Evolutionary conservation across 768 basidiomycete species (phyloP), one percentile per base, ranked within the genome.

Genomic region (Basidioascus undulatus): DNA sequence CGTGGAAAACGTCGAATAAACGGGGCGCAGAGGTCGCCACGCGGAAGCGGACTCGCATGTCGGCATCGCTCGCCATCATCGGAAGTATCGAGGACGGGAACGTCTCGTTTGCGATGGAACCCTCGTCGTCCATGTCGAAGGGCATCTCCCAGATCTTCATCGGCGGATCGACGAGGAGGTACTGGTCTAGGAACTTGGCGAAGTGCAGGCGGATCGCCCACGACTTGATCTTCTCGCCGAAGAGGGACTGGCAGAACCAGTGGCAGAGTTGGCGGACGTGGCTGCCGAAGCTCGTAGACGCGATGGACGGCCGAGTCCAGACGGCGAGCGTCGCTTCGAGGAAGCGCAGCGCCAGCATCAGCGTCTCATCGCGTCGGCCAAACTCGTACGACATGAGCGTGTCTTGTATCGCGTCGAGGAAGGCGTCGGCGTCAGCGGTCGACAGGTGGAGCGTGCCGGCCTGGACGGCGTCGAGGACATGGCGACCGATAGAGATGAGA

Each of bases 41-140:
- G 24, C 79, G 72, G 53, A 84, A 77, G 13, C 89, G 72, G 35
- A 92, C 76, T 25, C 84, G 70, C 16, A 78, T 71, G 53, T 96
- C 87, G 31, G 62, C 57, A 55, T 96, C 79, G n/a, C 57, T 51
- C 18, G 65, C 65, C 49, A 80, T 49, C 21, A 54, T 53, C 10
- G 69, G 68, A 26, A 81, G 62, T 25, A 48, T 48, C 45, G 40
- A 64, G 51, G 11, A 74, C 68, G 45, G 62, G 49, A 30, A n/a
- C n/a, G n/a, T n/a, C n/a, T n/a, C n/a, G n/a, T n/a, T n/a, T n/a
- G n/a, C 45, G 45, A 32, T 53, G 28, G 13, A 48, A 44, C n/a
- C 59, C 26, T 60, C 54, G 32, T 61, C 56, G 16, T 54, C n/a
- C 56, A 7, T 49, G 46, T 2, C 41, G 47, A 5, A 39, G 37